Evolutionary conservation across 2,329 filamentous ascomycete genomes (phyloP).

Genomic region (Phyllosticta paracitricarpa): DNA sequence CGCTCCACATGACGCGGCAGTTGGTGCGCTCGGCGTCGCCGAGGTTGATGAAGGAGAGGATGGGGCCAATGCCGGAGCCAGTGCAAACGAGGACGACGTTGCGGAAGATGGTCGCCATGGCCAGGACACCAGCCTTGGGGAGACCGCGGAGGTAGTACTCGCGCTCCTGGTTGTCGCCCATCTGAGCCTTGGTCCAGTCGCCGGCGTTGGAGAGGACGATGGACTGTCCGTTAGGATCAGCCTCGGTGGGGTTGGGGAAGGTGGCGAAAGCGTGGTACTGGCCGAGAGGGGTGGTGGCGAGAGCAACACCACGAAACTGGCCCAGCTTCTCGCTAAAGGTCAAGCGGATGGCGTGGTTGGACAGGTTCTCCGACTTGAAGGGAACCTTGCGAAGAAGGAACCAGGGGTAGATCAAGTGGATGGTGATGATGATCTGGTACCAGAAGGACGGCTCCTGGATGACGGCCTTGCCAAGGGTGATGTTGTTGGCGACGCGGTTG

Average conservation of each 20-base stretch:
- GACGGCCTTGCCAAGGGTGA: slow-evolving; percentile 30
- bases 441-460: slow-evolving; percentile 50
- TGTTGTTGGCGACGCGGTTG: slow-evolving; percentile 15
- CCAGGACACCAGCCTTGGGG: slow-evolving; percentile 23
- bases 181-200: slow-evolving; percentile 21
- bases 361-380: slow-evolving; percentile 58
- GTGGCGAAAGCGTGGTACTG: slow-evolving; percentile 32
- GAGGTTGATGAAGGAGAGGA: slow-evolving; percentile 45
- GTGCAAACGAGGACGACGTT: slow-evolving; percentile 25
- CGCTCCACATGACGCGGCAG: slow-evolving; percentile 59
- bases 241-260: slow-evolving; percentile 21
- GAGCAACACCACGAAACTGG: slow-evolving; percentile 23
- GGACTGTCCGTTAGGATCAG: slow-evolving; percentile 15
- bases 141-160: slow-evolving; percentile 23
- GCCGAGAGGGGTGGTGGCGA: slow-evolving; percentile 19
- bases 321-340: slow-evolving; percentile 30
- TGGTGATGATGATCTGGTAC: slow-evolving; percentile 55
- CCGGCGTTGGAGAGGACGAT: slow-evolving; percentile 27
- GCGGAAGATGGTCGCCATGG: slow-evolving; percentile 21
- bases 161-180: slow-evolving; percentile 15
- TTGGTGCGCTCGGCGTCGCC: slow-evolving; percentile 16
- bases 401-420: slow-evolving; percentile 64
- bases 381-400: slow-evolving; percentile 56
- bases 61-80: slow-evolving; percentile 27
- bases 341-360: slow-evolving; percentile 60